Evolutionary conservation across 257 asterid genomes (phyloP).

Genomic region (Petunia secreta): DNA sequence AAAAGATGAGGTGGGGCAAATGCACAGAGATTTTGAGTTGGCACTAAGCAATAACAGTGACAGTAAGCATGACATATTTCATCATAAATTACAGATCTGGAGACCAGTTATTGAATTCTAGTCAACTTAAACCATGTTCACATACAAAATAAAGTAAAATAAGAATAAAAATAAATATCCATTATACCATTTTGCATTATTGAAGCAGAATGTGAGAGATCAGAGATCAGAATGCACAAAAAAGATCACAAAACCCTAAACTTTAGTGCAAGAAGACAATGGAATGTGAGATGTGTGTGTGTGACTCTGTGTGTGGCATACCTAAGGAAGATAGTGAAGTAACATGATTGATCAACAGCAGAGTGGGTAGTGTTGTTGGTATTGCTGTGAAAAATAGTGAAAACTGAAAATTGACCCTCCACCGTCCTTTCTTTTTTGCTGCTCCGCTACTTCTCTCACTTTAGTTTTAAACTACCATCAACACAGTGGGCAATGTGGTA

Average conservation of each 20-base stretch:
- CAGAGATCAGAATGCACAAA: not conserved
- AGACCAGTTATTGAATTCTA: too few relatives aligned
- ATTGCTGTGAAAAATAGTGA: not conserved
- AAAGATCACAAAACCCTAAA: not conserved
- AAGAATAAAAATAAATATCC: not conserved
- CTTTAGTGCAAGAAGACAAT: not conserved
- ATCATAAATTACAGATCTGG: not conserved
- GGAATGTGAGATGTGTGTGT: not conserved
- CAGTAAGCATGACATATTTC: too few relatives aligned
- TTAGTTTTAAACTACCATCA: too few relatives aligned
- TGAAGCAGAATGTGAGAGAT: conserved; percentile 3
- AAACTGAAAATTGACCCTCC: conserved; percentile 18
- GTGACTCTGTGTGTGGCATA: not conserved
- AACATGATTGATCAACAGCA: conserved; percentile 5
- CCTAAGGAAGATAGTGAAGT: conserved; percentile 16
- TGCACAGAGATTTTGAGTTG: not conserved
- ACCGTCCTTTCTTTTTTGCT: not conserved
- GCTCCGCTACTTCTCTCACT: not conserved
- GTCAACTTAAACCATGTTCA: not conserved
- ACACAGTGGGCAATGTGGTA: too few relatives aligned
- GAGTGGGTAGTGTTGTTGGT: not conserved
- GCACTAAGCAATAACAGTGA: not conserved
- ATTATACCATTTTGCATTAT: not conserved
- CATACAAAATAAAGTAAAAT: not conserved
- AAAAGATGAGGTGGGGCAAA: not conserved